Base-by-base conservation (phyloP, 805 yeast species). In the Starmerella asiatica region DNA sequence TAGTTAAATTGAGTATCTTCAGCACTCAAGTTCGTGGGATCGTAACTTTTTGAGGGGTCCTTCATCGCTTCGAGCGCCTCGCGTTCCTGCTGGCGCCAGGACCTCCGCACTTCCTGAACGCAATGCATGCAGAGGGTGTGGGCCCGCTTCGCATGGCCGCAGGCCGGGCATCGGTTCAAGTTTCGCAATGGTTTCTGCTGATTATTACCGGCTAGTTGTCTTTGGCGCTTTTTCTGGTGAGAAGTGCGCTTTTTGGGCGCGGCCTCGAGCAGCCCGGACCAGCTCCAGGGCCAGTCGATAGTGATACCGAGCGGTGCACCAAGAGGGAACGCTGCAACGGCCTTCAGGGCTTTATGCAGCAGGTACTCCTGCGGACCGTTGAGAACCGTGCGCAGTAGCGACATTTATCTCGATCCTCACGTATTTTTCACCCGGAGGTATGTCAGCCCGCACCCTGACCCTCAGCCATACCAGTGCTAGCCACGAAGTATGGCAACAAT, bases 241-340 rank as follows among this genome's bases (percentile, higher is more conserved):
- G 97, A 84, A 2, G 75, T 75, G 60, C 85, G 86, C 73, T 86
- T 85, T 68, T 91, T 91, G 40, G 98, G 97, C 5, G 76, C 96
- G 5, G 98, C 98, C 49, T 39, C 39, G 16, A 67, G 66, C 39
- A 83, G 64, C 29, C 53, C 50, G 12, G 42, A 24, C 44, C 43
- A 48, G 34, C 33, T 38, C 38, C 42, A 44, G 21, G 46, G 49
- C 43, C 43, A 40, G 21, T 35, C 24, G 24, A 40, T 17, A 12
- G 45, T 30, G 26, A 46, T 40, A 28, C 45, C 35, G 29, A 37
- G 17, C 2, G 38, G 19, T 16, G 29, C 28, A 15, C 37, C 36
- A 19, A 17, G 38, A 3, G 39, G 34, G 23, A 24, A 29, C 12
- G 38, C 18, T 12, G 34, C 36, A 7, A 30, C 29, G 6, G 11